Evolutionary conservation across 2,329 filamentous ascomycete species (phyloP).

Genomic region (Fusarium mexicanum): DNA sequence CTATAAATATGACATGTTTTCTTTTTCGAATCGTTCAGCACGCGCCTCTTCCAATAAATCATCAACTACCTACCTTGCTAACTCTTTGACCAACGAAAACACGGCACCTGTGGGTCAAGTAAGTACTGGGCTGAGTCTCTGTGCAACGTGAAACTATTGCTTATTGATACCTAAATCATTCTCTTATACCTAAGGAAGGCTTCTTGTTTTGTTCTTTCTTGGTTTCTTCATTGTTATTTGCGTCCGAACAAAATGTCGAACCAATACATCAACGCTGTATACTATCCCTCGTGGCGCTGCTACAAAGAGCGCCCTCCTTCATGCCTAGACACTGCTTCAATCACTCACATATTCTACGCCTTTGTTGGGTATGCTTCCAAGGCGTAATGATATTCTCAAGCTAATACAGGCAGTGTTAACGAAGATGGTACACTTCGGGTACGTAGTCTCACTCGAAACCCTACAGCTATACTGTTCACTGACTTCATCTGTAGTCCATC

Average conservation of each 20-base stretch:
- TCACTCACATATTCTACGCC: slow-evolving; percentile 73
- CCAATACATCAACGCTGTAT: slow-evolving; percentile 55
- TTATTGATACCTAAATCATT: not conserved
- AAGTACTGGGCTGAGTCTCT: slow-evolving; percentile 4
- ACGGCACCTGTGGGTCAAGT: not conserved
- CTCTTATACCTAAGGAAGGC: not conserved
- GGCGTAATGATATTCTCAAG: not conserved
- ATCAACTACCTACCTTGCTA: not conserved
- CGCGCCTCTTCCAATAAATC: not conserved
- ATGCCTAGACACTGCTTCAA: slow-evolving; percentile 62
- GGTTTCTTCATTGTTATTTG: not conserved
- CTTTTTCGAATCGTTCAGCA: not conserved
- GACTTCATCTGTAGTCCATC: slow-evolving; percentile 49
- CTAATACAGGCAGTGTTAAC: slow-evolving; percentile 46
- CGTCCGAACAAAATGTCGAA: slow-evolving; percentile 9
- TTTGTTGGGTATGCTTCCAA: slow-evolving; percentile 60
- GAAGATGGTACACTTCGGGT: slow-evolving; percentile 54
- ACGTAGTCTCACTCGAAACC: not conserved
- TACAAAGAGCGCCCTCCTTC: slow-evolving; percentile 70
- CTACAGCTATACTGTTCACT: not conserved
- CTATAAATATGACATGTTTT: not conserved
- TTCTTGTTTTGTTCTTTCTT: not conserved
- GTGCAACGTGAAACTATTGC: slow-evolving; percentile 16
- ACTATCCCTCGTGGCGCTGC: slow-evolving; percentile 73
- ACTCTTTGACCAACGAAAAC: not conserved